Percentiles rank a stretch among this genome's conserved stretches.
These are phyloP conservation scores for Clarireedia sp. DNA, from an alignment of 2,329 filamentous ascomycete species.

Conservation along the genomic window DNA sequence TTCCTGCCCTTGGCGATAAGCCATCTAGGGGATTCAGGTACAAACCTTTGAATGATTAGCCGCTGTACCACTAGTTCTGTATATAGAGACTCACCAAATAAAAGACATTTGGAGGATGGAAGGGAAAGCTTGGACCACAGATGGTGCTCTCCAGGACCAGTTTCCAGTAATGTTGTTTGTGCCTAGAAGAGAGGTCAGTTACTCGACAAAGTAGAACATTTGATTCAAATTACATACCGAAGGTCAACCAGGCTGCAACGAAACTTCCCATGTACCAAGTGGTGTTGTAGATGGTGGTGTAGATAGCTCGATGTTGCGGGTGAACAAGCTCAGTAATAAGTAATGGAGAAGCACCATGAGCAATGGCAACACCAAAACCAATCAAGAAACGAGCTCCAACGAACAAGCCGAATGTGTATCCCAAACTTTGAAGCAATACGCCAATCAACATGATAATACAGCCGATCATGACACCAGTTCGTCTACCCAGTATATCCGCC, in stretches of 20 bases:
- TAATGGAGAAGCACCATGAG: slow-evolving; percentile 26
- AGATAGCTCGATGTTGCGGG: slow-evolving; percentile 40
- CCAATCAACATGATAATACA: slow-evolving; percentile 39
- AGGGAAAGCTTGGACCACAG: slow-evolving; percentile 27
- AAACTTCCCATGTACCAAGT: slow-evolving; percentile 39
- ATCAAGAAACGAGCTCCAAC: slow-evolving; percentile 34
- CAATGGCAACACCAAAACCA: slow-evolving; percentile 31
- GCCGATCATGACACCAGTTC: slow-evolving; percentile 39
- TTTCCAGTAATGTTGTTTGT: slow-evolving; percentile 31
- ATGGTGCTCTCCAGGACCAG: slow-evolving; percentile 31
- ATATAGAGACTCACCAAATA: slow-evolving; percentile 19
- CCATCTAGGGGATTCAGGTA: slow-evolving; percentile 37
- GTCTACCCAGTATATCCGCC: slow-evolving; percentile 39
- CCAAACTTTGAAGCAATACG: slow-evolving; percentile 35
- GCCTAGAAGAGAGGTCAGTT: slow-evolving; percentile 14
- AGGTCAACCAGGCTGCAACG: slow-evolving; percentile 39
- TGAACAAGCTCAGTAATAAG: slow-evolving; percentile 40
- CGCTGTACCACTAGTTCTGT: not conserved
- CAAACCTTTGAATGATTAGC: slow-evolving; percentile 24
- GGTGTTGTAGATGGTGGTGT: slow-evolving; percentile 40
- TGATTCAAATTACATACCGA: slow-evolving; percentile 19
- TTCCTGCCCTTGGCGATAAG: slow-evolving; percentile 59
- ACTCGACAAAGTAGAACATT: not conserved
- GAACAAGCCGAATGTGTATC: slow-evolving; percentile 36
- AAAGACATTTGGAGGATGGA: slow-evolving; percentile 23